Evolutionary conservation across 257 asterid genomes (phyloP).

Genomic region (Voacanga thouarsii): DNA sequence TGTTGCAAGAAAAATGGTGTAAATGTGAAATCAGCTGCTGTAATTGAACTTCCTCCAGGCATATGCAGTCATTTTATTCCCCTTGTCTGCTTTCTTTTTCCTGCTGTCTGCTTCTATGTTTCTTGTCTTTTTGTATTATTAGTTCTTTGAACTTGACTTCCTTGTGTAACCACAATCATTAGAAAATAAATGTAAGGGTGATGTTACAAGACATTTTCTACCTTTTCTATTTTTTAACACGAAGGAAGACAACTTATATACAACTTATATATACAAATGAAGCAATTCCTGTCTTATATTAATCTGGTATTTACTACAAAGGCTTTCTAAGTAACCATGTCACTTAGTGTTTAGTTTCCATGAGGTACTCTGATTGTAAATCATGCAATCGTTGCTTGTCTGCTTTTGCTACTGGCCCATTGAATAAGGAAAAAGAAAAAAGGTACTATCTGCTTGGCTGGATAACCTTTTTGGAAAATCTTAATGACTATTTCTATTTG

Average conservation of each 20-base stretch:
- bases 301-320: background rate
- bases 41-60: slow-evolving; percentile 95
- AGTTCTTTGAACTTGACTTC: background rate
- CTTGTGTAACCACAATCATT: background rate
- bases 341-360: background rate
- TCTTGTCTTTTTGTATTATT: background rate
- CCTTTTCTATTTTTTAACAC: background rate
- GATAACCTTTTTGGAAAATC: background rate
- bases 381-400: background rate
- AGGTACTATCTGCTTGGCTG: background rate
- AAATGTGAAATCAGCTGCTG: slow-evolving; percentile 62
- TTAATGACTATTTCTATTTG: background rate
- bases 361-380: background rate
- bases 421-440: too few relatives aligned
- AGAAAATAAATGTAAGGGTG: background rate
- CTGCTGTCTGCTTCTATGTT: background rate
- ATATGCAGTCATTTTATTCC: slow-evolving; percentile 16
- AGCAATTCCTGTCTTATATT: background rate
- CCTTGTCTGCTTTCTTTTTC: slow-evolving; percentile 15
- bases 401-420: background rate
- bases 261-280: background rate
- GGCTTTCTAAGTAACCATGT: background rate
- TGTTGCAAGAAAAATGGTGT: slow-evolving; percentile 80
- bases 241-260: background rate
- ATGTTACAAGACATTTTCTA: background rate